Base-by-base conservation (phyloP, 345 rosid species). In the Hevea brasiliensis region DNA sequence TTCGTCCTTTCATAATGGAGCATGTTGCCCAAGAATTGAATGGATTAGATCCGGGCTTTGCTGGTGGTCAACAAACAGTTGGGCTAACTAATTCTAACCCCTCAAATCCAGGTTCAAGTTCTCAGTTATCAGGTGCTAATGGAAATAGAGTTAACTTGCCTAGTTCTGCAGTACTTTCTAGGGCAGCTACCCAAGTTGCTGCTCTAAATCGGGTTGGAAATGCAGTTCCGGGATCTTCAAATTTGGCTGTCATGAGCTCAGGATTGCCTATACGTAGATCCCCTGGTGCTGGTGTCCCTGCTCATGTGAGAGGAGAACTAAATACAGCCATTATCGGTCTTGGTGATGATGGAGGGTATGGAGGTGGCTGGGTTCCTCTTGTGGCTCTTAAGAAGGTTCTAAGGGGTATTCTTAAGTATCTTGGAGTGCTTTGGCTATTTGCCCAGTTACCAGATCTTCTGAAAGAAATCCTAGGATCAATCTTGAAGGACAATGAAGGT, bases 351-450 rank as follows among this genome's bases (percentile, higher is more conserved):
- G 99, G 99, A 76, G 99, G 98, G 54, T 93, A 96, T 85, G 98
- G 97, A 35, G 99, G 98, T 70, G 99, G 97, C 61, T 96, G 97
- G 98, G 99, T 96, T 81, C 99, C 99, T 62, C 95, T 96, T 85
- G 93, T 96, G 67, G 99, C 97, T 67, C 98, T 96, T 68, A 93
- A 96, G 88, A 96, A 91, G 88, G 99, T 93, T 71, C 75, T 96
- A 35, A 88, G 98, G 58, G 99, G 98, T 69, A 90, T 96, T 76
- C 94, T 96, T 51, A 96, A 96, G 82, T 96, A 90, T 75, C 96
- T 96, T 50, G 99, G 99, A 55, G 99, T 93, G 71, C 87, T 96
- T 15, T 96, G 98, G 99, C 84, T 96, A 58, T 93, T 96, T 77
- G 92, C 96, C 14, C 99, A 96, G 84, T 69, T 96, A 77, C 98